Evolutionary conservation across 2,329 filamentous ascomycete species (phyloP), one percentile per base, ranked within the genome.

Genomic region (Hypoxylon sp.): DNA sequence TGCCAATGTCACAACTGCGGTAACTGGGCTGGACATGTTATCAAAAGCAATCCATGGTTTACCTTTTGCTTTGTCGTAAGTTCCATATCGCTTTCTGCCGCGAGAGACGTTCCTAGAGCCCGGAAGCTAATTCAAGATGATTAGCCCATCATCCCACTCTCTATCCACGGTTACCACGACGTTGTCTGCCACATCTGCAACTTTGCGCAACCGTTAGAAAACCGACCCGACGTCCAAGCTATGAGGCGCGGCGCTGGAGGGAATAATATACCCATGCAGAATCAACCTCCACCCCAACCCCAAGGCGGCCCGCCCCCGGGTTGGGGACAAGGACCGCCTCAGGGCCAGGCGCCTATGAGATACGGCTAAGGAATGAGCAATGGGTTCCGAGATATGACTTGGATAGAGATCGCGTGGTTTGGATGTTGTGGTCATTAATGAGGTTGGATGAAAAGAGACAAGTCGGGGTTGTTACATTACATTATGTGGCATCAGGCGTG

Each of bases 161-260:
- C 87, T 49, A 82, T 90, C 70, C 85, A 87, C 63, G 88, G 88
- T 60, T 90, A 90, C 79, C 83, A 90, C 73, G 91, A 93, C 74
- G 85, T 95, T 61, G 82, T 85, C 65, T 95, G 92, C 82, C 85
- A 89, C 75, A 89, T 94, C 78, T 95, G 92, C 85, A 89, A 90
- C 77, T 94, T 93, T 77, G 86, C 88, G 69, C 91, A 94, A 77
- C 88, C 89, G 9, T 83, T 91, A 60, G 82, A 87, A 70, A 82
- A 85, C 73, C 81, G 87, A 13, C 85, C 81, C 11, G 87, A 89
- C 65, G 85, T 89, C 52, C 82, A 84, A 76, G 81, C 81, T 60
- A 86, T 88, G 82, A 79, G 77, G 71, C 80, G 80, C 50, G 82
- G 81, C 32, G 82, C 80, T n/a, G 74, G 69, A 28, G 73, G 73